Base-by-base conservation (phyloP, 768 basidiomycete genomes). In the Sistotremastrum niveocremeum region DNA sequence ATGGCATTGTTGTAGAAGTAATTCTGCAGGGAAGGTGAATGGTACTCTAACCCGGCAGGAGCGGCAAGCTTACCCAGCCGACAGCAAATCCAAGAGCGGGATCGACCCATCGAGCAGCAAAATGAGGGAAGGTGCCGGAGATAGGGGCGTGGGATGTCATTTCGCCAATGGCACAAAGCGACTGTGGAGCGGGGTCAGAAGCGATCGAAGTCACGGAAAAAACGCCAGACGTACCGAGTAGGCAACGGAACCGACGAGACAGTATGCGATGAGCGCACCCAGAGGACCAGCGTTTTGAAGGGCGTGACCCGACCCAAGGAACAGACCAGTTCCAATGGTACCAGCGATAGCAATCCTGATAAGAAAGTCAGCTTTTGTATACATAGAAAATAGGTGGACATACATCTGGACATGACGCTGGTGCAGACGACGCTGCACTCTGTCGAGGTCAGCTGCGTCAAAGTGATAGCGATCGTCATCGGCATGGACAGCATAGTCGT, bases 361-460 rank as follows among this genome's bases (percentile, higher is more conserved):
- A 2, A 7, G 34, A 29, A 29, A 11, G n/a, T 30, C 36, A 45
- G 6, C 33, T 29, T 32, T 35, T 37, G 28, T 41, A 40, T 28
- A 38, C 40, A 28, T 11, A 20, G 10, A 20, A 39, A 41, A 34
- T 7, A 46, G 41, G 1, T 28, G 34, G 46, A 62, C 73, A 45
- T 55, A 78, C 82, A 85, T 85, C 58, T 84, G 83, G 9, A 82
- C 77, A 74, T 84, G 82, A 32, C 82, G 75, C 61, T 84, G 81
- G 62, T 82, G 76, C 35, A 85, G 70, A 35, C 73, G 72, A 31
- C 83, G 73, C 54, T 85, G 83, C 4, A 86, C 81, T 32, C 67
- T 69, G 55, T 85, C 84, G 42, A 79, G 64, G 56, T 81, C 79
- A 46, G 72, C 69, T n/a, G 64, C 69, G 51, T 79, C 74, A 49